A percentile compares a stretch with the other conserved stretches of the same genome.
phyloP scores from a whole-genome alignment of 805 yeast species.

The Lachancea kluyveri region DNA sequence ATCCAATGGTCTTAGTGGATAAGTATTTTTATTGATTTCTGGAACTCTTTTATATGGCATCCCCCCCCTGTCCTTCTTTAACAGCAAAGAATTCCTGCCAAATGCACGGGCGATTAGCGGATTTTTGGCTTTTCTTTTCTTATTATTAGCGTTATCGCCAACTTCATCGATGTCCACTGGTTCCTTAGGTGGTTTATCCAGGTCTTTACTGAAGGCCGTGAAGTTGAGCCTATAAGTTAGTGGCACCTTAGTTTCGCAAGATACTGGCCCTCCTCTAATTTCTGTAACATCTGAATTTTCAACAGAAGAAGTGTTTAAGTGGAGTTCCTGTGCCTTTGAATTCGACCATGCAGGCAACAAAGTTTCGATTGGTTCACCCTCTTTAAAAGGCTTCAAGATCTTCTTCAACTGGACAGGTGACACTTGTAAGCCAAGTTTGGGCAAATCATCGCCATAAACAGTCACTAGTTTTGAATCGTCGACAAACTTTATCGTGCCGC shows the following conservation, averaged over 20 bases:
- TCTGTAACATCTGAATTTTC: constrained; percentile 26
- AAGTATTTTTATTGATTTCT: constrained; percentile 23
- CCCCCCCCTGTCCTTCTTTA: constrained; percentile 31
- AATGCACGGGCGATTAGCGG: constrained; percentile 30
- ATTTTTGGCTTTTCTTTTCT: constrained; percentile 8
- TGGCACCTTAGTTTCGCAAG: constrained; percentile 21
- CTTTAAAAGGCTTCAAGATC: constrained; percentile 28
- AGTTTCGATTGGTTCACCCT: constrained; percentile 30
- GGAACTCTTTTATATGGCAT: constrained; percentile 31
- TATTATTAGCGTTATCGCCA: constrained; percentile 10
- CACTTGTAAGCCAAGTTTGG: constrained; percentile 23
- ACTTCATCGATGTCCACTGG: constrained; percentile 18
- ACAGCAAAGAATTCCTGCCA: constrained; percentile 27
- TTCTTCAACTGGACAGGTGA: constrained; percentile 27
- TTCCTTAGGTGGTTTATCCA: constrained; percentile 24
- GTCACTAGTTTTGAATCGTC: constrained; percentile 23
- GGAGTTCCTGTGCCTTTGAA: constrained; percentile 16
- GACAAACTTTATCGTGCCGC: constrained; percentile 18
- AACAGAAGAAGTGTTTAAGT: constrained; percentile 10
- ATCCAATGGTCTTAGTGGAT: constrained; percentile 26
- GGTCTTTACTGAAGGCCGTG: constrained; percentile 20
- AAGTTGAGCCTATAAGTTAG: constrained; percentile 22
- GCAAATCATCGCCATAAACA: constrained; percentile 31
- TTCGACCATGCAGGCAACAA: constrained; percentile 14
- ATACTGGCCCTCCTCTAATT: constrained; percentile 25